phyloP scores from a whole-genome alignment of 768 basidiomycete species.

The Lepiota brunneoincarnata region DNA sequence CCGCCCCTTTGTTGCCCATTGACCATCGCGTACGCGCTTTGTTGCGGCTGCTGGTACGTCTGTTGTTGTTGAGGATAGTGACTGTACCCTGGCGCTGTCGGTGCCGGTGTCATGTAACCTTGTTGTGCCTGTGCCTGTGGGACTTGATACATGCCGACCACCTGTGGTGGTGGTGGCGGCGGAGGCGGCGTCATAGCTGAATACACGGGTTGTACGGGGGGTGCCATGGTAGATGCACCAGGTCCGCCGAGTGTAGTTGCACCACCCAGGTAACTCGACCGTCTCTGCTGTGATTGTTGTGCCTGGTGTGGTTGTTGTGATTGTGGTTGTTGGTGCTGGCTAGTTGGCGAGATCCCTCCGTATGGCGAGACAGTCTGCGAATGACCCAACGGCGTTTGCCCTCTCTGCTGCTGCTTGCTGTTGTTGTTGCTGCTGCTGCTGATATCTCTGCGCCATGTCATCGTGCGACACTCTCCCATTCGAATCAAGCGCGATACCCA shows the following conservation, averaged over 20 bases:
- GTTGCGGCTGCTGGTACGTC: conserved; percentile 27
- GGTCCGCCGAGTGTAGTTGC: conserved; percentile 20
- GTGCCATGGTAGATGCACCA: conserved; percentile 32
- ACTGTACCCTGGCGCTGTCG: conserved; percentile 19
- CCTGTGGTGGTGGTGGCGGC: conserved; percentile 24
- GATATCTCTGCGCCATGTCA: conserved; percentile 64
- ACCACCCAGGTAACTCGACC: conserved; percentile 30
- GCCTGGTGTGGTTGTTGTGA: conserved; percentile 27
- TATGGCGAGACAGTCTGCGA: conserved; percentile 15
- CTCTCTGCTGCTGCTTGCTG: conserved; percentile 23
- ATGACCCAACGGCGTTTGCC: conserved; percentile 17
- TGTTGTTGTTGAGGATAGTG: conserved; percentile 19
- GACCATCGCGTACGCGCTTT: conserved; percentile 14
- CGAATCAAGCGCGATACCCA: conserved; percentile 82
- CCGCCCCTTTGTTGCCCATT: conserved; percentile 5
- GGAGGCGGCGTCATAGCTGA: conserved; percentile 26
- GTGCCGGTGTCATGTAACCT: conserved; percentile 19
- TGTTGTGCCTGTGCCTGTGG: conserved; percentile 28
- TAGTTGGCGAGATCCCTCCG: conserved; percentile 1
- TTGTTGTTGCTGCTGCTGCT: conserved; percentile 40
- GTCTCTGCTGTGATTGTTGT: conserved; percentile 29
- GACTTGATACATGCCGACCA: conserved; percentile 30
- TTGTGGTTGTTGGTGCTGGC: conserved; percentile 25
- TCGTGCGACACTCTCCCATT: conserved; percentile 81
- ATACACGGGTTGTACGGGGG: conserved; percentile 22